phyloP scores from a whole-genome alignment of 306 rosid genomes.

The Vigna angularis region DNA sequence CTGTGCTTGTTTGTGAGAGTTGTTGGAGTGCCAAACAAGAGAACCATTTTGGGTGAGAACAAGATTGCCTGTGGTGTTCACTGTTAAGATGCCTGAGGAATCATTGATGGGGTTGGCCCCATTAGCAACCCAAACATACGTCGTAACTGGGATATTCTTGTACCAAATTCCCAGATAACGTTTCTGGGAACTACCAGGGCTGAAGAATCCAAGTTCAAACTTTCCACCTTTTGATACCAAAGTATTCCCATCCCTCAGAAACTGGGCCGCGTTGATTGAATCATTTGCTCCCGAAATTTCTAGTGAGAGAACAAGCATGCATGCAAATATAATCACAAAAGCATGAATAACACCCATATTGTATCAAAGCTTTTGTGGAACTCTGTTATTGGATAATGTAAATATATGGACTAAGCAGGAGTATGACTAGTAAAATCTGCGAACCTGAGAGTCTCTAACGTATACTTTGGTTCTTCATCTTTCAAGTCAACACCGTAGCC shows the following conservation, averaged over 20 bases:
- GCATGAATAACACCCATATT: slow-evolving; percentile 30
- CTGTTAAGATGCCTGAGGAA: slow-evolving; percentile 33
- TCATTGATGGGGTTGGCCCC: slow-evolving; percentile 41
- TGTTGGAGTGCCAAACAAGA: slow-evolving; percentile 45
- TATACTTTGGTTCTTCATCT: not conserved
- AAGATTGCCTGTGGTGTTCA: slow-evolving; percentile 38
- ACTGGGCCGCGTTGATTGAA: slow-evolving; percentile 37
- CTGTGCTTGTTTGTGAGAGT: not conserved
- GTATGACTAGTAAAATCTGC: not conserved
- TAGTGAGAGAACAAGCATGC: slow-evolving; percentile 8
- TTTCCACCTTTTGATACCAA: slow-evolving; percentile 46
- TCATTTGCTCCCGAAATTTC: slow-evolving; percentile 32
- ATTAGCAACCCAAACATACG: slow-evolving; percentile 22
- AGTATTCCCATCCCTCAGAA: slow-evolving; percentile 40
- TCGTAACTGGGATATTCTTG: not conserved
- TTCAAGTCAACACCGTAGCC: not conserved
- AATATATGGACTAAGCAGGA: not conserved
- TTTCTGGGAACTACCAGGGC: slow-evolving; percentile 6
- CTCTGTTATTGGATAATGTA: not conserved
- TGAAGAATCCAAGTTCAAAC: slow-evolving; percentile 45
- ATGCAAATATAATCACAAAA: not conserved
- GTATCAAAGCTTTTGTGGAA: not conserved
- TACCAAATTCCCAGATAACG: slow-evolving; percentile 19
- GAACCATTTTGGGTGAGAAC: not conserved
- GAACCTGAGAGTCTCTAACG: not conserved